Evolutionary conservation across 257 asterid genomes (phyloP).

Genomic region (Forsythia viridissima): DNA sequence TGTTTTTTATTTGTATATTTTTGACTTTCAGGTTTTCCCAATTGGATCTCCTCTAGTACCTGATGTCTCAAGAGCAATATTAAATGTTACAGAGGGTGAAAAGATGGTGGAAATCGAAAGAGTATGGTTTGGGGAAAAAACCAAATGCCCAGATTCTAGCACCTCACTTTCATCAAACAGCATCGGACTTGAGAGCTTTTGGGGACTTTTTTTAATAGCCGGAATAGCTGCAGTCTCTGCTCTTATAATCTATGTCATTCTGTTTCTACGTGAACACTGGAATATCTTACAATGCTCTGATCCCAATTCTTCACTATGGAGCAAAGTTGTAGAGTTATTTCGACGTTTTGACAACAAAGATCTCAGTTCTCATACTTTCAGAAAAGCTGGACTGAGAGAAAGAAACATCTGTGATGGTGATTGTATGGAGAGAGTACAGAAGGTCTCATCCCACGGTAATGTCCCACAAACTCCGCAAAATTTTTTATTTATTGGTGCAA

Average conservation of each 20-base stretch:
- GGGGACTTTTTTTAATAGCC: conserved; percentile 33
- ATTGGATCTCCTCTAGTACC: conserved; percentile 22
- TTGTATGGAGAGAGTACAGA: neutral
- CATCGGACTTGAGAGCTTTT: conserved; percentile 31
- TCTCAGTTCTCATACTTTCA: conserved; percentile 25
- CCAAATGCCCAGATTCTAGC: neutral
- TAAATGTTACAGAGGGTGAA: conserved; percentile 1
- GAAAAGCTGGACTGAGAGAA: conserved; percentile 15
- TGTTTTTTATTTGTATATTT: neutral
- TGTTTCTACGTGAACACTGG: conserved; percentile 22
- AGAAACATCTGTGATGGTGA: neutral
- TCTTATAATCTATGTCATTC: conserved; percentile 11
- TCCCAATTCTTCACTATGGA: neutral
- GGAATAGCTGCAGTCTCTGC: conserved; percentile 23
- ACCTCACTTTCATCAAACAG: conserved; percentile 22
- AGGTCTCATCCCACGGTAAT: conserved; percentile 7
- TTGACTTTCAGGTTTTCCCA: conserved; percentile 15
- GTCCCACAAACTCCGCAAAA: conserved; percentile 29
- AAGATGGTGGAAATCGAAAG: conserved; percentile 8
- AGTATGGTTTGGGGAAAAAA: neutral
- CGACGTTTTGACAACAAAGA: conserved; percentile 26
- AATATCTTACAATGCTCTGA: neutral
- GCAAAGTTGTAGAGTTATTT: neutral
- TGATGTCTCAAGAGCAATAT: conserved; percentile 19
- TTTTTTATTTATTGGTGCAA: neutral